phyloP scores from a whole-genome alignment of 73 alveolate genomes.

The Paramecium biaurelia region DNA sequence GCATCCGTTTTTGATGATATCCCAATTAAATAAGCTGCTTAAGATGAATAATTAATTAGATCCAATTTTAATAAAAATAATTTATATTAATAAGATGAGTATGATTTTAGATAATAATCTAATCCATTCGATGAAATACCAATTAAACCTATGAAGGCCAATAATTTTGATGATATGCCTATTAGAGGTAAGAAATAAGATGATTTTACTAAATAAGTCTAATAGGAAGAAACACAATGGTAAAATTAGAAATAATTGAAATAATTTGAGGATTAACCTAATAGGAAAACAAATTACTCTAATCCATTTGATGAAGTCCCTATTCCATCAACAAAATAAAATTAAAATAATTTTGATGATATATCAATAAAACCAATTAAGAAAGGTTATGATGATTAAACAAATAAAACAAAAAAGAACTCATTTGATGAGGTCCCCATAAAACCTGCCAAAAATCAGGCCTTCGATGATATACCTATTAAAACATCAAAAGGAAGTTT shows the following conservation, averaged over 20 bases:
- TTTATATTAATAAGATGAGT: neutral
- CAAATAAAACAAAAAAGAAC: neutral
- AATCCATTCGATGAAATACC: conserved; percentile 36
- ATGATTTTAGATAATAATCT: neutral
- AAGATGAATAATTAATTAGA: neutral
- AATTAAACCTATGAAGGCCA: neutral
- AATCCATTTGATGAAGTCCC: conserved; percentile 36
- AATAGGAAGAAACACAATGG: neutral
- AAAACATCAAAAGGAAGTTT: neutral
- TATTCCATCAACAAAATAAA: neutral
- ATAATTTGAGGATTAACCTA: neutral
- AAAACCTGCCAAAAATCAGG: neutral
- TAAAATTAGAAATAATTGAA: neutral
- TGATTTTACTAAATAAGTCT: neutral
- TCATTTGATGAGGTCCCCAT: conserved; percentile 51
- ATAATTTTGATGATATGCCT: neutral
- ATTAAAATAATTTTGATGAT: conserved; percentile 22
- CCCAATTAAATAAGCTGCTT: neutral
- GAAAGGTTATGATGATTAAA: neutral
- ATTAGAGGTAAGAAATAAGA: neutral
- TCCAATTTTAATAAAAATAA: neutral
- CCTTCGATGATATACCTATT: neutral
- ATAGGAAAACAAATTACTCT: neutral
- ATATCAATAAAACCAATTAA: neutral
- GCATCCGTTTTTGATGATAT: neutral